Percentiles rank a stretch among this genome's conserved stretches.
These are phyloP conservation scores for Amauroascus niger DNA, from an alignment of 2,329 filamentous ascomycete genomes.

Conservation along the genomic window DNA sequence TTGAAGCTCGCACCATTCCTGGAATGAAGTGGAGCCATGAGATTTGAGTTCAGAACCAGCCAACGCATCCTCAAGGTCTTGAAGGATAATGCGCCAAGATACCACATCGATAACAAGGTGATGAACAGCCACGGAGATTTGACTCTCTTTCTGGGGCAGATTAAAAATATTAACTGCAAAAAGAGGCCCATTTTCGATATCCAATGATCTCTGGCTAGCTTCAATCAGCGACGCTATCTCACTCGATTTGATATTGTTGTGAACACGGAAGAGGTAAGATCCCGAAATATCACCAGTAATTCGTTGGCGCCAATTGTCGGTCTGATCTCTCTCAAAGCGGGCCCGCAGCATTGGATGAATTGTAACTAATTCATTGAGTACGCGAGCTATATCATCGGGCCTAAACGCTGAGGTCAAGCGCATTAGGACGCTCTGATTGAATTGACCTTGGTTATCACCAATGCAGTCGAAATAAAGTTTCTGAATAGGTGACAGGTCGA, in stretches of 20 bases:
- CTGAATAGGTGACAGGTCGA: slow-evolving; percentile 21
- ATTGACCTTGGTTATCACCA: slow-evolving; percentile 16
- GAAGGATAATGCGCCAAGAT: slow-evolving; percentile 21
- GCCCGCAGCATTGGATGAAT: slow-evolving; percentile 22
- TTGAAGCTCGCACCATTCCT: slow-evolving; percentile 32
- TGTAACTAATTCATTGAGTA: slow-evolving; percentile 16
- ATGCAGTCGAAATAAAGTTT: slow-evolving; percentile 19
- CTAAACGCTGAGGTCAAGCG: slow-evolving; percentile 7
- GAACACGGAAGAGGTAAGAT: slow-evolving; percentile 27
- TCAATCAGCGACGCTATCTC: slow-evolving; percentile 21
- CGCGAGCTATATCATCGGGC: slow-evolving; percentile 10
- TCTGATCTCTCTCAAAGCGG: slow-evolving; percentile 16
- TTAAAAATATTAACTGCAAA: slow-evolving; percentile 14
- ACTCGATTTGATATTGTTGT: slow-evolving; percentile 19
- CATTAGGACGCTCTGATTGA: slow-evolving; percentile 21
- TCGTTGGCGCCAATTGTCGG: slow-evolving; percentile 19
- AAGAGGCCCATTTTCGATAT: slow-evolving; percentile 25
- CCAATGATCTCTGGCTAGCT: slow-evolving; percentile 27
- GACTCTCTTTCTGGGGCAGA: slow-evolving; percentile 2
- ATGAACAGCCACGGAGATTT: slow-evolving; percentile 19
- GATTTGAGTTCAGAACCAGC: slow-evolving; percentile 22
- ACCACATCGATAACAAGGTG: slow-evolving; percentile 22
- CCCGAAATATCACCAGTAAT: slow-evolving; percentile 23
- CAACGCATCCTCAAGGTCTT: slow-evolving; percentile 22
- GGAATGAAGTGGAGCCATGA: slow-evolving; percentile 31